These are phyloP conservation scores for Chlorencoelia australis DNA, from an alignment of 2,329 filamentous ascomycete species.

Conservation along the genomic window DNA sequence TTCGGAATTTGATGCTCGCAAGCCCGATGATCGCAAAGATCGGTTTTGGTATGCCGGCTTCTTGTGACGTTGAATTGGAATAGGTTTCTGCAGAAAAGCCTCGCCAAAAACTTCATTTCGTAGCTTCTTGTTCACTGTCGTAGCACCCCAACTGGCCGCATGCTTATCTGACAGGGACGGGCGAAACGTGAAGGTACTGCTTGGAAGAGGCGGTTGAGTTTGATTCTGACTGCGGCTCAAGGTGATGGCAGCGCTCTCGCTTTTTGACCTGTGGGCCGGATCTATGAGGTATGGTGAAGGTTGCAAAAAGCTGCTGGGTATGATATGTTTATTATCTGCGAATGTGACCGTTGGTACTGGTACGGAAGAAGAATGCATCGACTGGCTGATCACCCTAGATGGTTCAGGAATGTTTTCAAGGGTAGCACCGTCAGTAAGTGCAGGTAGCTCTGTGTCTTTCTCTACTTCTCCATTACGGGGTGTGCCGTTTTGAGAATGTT, in stretches of 20 bases:
- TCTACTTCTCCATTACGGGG: conserved; percentile 21
- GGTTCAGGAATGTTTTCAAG: conserved; percentile 24
- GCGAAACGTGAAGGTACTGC: conserved; percentile 19
- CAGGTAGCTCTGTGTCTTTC: conserved; percentile 4
- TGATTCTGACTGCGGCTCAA: conserved; percentile 15
- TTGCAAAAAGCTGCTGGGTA: conserved; percentile 69
- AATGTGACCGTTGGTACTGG: conserved; percentile 85
- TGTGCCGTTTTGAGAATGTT: conserved; percentile 10
- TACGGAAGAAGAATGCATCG: conserved; percentile 53
- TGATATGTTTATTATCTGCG: conserved; percentile 87
- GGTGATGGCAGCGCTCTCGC: conserved; percentile 23
- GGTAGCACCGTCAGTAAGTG: conserved; percentile 5
- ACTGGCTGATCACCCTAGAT: conserved; percentile 56
- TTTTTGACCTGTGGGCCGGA: conserved; percentile 15
- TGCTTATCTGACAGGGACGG: conserved; percentile 44
- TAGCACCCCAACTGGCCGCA: conserved; percentile 75
- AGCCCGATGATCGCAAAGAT: conserved; percentile 41
- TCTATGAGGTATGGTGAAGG: conserved; percentile 41
- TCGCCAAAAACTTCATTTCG: conserved; percentile 89
- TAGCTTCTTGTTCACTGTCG: conserved; percentile 77
- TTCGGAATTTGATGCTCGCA: conserved; percentile 25
- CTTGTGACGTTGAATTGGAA: conserved; percentile 67
- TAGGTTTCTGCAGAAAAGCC: conserved; percentile 75
- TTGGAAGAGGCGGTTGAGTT: conserved; percentile 12
- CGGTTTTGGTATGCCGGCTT: conserved; percentile 56